Conservation (phyloP, 108 stramenopile species). For the Discostella pseudostelligera region DNA sequence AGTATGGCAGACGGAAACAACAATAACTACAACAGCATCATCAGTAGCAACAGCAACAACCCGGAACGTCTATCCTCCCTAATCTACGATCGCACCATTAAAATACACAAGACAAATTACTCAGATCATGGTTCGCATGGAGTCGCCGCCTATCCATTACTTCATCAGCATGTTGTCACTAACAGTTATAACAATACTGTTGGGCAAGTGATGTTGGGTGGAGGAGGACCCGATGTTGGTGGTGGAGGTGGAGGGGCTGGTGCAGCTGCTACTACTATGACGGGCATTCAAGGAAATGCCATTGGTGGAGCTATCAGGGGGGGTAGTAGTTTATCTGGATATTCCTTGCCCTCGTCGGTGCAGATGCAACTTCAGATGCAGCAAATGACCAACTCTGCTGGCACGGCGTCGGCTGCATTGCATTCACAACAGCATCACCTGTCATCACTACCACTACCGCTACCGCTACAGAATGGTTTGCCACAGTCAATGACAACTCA, state of each 20-base stretch:
- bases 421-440: conserved; percentile 22
- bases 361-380: conserved; percentile 38
- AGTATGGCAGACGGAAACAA: neutral
- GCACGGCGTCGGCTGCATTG: too few relatives aligned
- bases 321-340: neutral
- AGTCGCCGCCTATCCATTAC: conserved; percentile 17
- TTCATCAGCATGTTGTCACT: conserved; percentile 3
- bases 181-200: conserved; percentile 11
- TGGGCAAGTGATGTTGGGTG: conserved; percentile 13
- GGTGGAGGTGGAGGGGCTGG: too few relatives aligned
- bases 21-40: conserved; percentile 10
- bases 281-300: conserved; percentile 14
- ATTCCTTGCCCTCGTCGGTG: conserved; percentile 9
- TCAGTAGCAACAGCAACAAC: conserved; percentile 12
- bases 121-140: conserved; percentile 58
- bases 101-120: conserved; percentile 58
- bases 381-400: conserved; percentile 15
- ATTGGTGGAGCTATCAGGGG: too few relatives aligned
- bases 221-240: conserved; percentile 23
- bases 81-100: conserved; percentile 43
- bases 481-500: conserved; percentile 9
- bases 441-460: neutral
- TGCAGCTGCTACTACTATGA: conserved; percentile 20
- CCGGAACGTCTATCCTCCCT: conserved; percentile 13
- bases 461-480: neutral